A percentile compares a stretch with the other conserved stretches of the same genome.
These are phyloP conservation scores for Actinomortierella ambigua DNA, from an alignment of 371 early-diverging fungal genomes.

Conservation along the genomic window DNA sequence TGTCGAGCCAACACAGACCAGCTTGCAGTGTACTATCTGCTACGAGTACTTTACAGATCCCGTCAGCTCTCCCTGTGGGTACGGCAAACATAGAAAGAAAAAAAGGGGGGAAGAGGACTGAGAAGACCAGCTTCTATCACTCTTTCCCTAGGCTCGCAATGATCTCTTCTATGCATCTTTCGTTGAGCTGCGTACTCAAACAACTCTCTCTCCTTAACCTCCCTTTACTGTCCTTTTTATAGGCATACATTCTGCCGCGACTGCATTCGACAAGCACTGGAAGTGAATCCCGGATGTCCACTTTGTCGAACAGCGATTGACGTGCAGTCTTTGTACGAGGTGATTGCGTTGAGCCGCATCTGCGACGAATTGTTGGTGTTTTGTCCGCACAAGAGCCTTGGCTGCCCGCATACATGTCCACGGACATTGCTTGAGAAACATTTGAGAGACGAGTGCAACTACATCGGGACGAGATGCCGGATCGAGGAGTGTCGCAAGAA, in stretches of 20 bases:
- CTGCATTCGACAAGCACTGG: conserved; percentile 66
- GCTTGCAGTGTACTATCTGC: conserved; percentile 44
- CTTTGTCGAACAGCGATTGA: conserved; percentile 62
- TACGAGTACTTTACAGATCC: conserved; percentile 46
- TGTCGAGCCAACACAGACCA: conserved; percentile 38
- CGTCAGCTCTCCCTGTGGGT: conserved; percentile 47
- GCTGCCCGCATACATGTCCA: conserved; percentile 65
- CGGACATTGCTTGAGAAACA: conserved; percentile 63
- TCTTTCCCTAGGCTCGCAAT: too few relatives aligned
- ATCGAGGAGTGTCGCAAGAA: conserved; percentile 63
- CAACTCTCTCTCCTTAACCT: background rate
- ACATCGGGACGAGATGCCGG: conserved; percentile 58
- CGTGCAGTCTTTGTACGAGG: conserved; percentile 57
- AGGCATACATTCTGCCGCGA: conserved; percentile 73
- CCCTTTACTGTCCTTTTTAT: background rate
- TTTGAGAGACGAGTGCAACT: conserved; percentile 63
- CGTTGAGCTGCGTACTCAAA: too few relatives aligned
- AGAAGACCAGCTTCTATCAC: too few relatives aligned
- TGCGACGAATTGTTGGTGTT: conserved; percentile 70
- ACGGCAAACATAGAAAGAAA: background rate
- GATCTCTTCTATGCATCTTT: too few relatives aligned
- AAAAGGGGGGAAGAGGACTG: too few relatives aligned
- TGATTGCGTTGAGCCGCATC: conserved; percentile 68
- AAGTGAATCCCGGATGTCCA: conserved; percentile 62
- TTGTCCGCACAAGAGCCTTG: conserved; percentile 61